A percentile compares a stretch with the other conserved stretches of the same genome.
phyloP scores from a whole-genome alignment of 1,139 yeast genomes.

The Debaryomycetaceae sp. region DNA sequence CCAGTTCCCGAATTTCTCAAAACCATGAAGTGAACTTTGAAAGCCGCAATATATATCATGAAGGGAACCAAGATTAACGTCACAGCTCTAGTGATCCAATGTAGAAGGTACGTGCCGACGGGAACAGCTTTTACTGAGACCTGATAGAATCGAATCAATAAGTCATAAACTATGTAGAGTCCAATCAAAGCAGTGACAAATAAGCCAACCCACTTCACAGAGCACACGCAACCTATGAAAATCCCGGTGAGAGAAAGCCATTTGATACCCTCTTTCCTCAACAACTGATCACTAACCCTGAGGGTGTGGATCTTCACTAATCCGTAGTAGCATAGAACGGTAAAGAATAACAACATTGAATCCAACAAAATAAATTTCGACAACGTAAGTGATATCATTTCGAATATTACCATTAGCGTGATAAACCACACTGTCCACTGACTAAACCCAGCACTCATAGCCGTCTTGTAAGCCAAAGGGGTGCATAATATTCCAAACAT shows the following conservation, averaged over 20 bases:
- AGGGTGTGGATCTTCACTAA: slow-evolving; percentile 52
- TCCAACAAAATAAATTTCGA: slow-evolving; percentile 72
- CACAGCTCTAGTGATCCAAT: slow-evolving; percentile 72
- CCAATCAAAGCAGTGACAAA: slow-evolving; percentile 86
- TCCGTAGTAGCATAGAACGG: slow-evolving; percentile 59
- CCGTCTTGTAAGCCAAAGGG: slow-evolving; percentile 64
- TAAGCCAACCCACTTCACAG: slow-evolving; percentile 95
- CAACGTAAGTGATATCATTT: slow-evolving; percentile 61
- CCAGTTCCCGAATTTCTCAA: slow-evolving; percentile 79
- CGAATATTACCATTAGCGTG: slow-evolving; percentile 59
- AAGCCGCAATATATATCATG: slow-evolving; percentile 62
- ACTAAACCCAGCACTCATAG: slow-evolving; percentile 45
- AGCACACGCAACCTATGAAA: slow-evolving; percentile 86
- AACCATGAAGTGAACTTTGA: slow-evolving; percentile 76
- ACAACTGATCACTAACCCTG: slow-evolving; percentile 33
- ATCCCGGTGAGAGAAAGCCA: slow-evolving; percentile 73
- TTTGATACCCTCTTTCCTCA: slow-evolving; percentile 42
- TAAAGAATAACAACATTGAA: slow-evolving; percentile 69
- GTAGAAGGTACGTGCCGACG: slow-evolving; percentile 43
- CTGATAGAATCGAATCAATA: slow-evolving; percentile 64
- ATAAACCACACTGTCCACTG: slow-evolving; percentile 51
- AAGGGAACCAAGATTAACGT: slow-evolving; percentile 74
- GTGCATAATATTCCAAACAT: slow-evolving; percentile 59
- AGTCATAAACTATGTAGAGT: slow-evolving; percentile 73
- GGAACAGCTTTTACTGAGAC: slow-evolving; percentile 24